Conservation (phyloP, 2,329 filamentous ascomycete species). For the Incumbomyces delicatus region DNA sequence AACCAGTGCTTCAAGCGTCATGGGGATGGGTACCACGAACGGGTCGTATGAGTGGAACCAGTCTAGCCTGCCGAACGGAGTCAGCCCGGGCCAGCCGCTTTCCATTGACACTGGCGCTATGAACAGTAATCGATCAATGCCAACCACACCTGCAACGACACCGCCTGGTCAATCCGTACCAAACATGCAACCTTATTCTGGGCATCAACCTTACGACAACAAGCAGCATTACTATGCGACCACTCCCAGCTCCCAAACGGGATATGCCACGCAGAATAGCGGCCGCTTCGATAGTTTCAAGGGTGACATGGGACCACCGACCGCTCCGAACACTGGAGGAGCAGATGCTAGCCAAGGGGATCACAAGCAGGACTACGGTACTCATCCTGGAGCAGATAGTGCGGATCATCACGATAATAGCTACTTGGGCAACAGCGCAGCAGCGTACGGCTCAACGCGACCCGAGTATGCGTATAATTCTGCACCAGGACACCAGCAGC, state of each 20-base stretch:
- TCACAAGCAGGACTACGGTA: conserved; percentile 57
- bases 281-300: conserved; percentile 57
- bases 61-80: conserved; percentile 51
- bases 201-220: conserved; percentile 65
- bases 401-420: conserved; percentile 64
- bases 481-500: conserved; percentile 62
- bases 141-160: conserved; percentile 81
- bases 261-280: conserved; percentile 59
- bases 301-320: conserved; percentile 79
- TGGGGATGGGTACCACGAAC: conserved; percentile 63
- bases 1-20: conserved; percentile 81
- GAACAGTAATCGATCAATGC: conserved; percentile 73
- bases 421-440: conserved; percentile 69
- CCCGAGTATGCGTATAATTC: conserved; percentile 66
- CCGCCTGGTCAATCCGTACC: conserved; percentile 70
- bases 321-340: conserved; percentile 48
- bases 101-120: conserved; percentile 61
- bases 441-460: conserved; percentile 61
- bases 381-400: conserved; percentile 50
- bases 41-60: conserved; percentile 69
- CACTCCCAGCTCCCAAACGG: conserved; percentile 53
- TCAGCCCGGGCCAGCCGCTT: conserved; percentile 59
- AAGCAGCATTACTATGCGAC: conserved; percentile 65
- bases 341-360: conserved; percentile 48
- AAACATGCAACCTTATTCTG: conserved; percentile 67